Conservation (phyloP, 2,329 filamentous ascomycete species). For the Cladosporium sp. region DNA sequence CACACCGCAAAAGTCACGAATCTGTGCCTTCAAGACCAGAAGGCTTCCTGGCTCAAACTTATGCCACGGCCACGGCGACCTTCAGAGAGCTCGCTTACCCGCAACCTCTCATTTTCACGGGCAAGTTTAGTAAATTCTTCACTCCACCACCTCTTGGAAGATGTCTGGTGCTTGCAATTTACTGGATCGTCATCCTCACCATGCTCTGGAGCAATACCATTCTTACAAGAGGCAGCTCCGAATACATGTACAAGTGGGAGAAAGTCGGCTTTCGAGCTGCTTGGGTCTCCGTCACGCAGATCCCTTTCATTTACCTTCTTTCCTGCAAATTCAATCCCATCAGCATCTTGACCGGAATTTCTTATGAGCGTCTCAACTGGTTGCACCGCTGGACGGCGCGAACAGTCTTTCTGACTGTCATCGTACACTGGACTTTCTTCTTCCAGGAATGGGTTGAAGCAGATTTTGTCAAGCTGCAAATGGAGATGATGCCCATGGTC, state of each 20-base stretch:
- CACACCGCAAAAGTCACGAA: constrained; percentile 11
- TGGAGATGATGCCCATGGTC: constrained; percentile 45
- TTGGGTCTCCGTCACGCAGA: constrained; percentile 61
- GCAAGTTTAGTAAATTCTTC: constrained; percentile 27
- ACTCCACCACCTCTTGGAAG: constrained; percentile 27
- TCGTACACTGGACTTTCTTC: constrained; percentile 53
- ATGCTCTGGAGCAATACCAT: constrained; percentile 29
- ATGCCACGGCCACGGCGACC: constrained; percentile 24
- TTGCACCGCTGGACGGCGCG: constrained; percentile 50
- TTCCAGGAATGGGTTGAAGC: constrained; percentile 49
- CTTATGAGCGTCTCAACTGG: constrained; percentile 50
- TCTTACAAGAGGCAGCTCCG: constrained; percentile 20
- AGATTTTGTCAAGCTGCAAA: constrained; percentile 46
- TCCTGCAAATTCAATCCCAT: constrained; percentile 41
- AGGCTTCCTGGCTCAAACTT: constrained; percentile 21
- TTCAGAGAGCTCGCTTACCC: constrained; percentile 26
- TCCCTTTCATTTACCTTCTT: constrained; percentile 58
- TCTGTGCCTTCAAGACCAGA: constrained; percentile 23
- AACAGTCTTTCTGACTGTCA: constrained; percentile 48
- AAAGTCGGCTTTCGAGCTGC: constrained; percentile 64
- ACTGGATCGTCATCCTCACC: constrained; percentile 28
- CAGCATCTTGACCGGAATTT: constrained; percentile 42
- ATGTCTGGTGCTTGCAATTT: constrained; percentile 26
- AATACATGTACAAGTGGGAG: constrained; percentile 41
- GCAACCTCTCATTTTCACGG: constrained; percentile 28